Evolutionary conservation across 257 asterid species (phyloP).

Genomic region (Eustoma russellianum): DNA sequence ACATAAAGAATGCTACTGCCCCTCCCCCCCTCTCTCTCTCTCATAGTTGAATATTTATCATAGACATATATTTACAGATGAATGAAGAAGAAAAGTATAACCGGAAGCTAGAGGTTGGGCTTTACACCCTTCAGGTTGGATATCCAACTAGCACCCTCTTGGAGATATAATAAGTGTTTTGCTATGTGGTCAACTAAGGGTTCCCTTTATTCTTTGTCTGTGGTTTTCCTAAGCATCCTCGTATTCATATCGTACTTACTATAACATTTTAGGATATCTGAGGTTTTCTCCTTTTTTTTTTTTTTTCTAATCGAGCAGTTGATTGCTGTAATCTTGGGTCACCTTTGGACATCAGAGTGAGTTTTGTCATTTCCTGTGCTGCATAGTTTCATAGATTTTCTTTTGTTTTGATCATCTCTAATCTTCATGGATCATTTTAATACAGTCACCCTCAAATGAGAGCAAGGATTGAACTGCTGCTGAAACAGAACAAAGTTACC

Average conservation of each 20-base stretch:
- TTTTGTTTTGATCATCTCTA: constrained; percentile 6
- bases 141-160: not conserved
- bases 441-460: constrained; percentile 73
- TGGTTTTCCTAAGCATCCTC: too few species aligned
- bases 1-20: not conserved
- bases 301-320: constrained; percentile 43
- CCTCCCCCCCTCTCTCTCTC: not conserved
- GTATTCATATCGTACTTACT: not conserved
- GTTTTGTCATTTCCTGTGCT: constrained; percentile 22
- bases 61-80: constrained; percentile 46
- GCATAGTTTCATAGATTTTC: constrained; percentile 2
- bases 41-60: constrained; percentile 1
- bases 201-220: too few species aligned
- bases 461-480: constrained; percentile 75
- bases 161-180: not conserved
- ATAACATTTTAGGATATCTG: not conserved
- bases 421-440: constrained; percentile 4
- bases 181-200: too few species aligned
- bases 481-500: constrained; percentile 82
- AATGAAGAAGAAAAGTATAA: constrained; percentile 88
- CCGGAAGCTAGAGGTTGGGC: constrained; percentile 82
- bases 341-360: constrained; percentile 98
- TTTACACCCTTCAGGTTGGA: constrained; percentile 79
- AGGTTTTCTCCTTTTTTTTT: not conserved
- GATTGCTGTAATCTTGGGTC: constrained; percentile 84